Base-by-base conservation (phyloP, 257 asterid genomes). In the Nicotiana tabacum region DNA sequence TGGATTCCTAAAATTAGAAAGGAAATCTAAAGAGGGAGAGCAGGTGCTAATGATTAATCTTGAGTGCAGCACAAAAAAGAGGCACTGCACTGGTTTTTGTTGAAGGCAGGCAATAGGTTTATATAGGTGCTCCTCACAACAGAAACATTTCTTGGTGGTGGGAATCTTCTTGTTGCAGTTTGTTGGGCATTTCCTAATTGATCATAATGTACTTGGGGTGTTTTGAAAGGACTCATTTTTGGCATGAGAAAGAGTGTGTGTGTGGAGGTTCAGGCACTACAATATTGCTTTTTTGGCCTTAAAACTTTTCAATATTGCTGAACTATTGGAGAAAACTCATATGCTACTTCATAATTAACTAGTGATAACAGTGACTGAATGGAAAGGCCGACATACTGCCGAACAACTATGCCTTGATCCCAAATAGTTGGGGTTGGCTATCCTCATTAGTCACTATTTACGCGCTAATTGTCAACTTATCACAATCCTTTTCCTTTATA, bases 151-250 rank as follows among this genome's bases (percentile, higher is more conserved):
- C 81, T 77, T 53, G 21, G 82, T 77, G 77, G 70, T 70, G 88
- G 88, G 94, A 91, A 93, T 91, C 90, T 93, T 94, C 87, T 91
- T 83, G 97, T 92, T 92, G 92, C 8, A 89, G 97, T 92, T 93
- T 91, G 98, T 93, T 93, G 89, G 92, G 87, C 82, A 85, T 83
- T 84, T 82, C 84, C 85, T 86, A 89, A 87, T 81, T 87, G 53
- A 83, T 68, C 89, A 81, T 72, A 77, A 70, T 83, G 87, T 81
- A 81, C 57, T 87, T 88, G 84, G 91, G 89, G 87, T 72, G 90
- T 88, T 87, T 87, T 85, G 85, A 84, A 58, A 81, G 35, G 85
- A 77, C 91, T 89, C 93, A 81, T 87, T 90, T 89, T 83, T 85
- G 48, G 91, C 91, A 92, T 87, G 92, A 84, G 85, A 88, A 88